Base-by-base conservation (phyloP, 164 flowering plant genomes). In the Cinnamomum chago region DNA sequence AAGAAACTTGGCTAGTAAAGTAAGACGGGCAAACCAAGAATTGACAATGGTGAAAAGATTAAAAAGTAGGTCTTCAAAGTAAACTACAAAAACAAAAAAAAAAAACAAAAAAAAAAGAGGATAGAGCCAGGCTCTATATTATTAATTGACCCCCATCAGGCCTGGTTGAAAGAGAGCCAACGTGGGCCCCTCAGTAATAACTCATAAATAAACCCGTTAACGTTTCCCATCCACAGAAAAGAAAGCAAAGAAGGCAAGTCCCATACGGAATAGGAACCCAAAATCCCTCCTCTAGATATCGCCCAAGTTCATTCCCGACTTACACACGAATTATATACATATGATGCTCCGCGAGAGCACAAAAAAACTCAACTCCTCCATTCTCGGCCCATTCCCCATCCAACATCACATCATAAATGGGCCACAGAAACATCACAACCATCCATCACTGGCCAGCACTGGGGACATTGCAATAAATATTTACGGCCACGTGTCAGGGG, bases 41-140 rank as follows among this genome's bases (percentile, higher is more conserved):
- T 23, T 22, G 15, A 23, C 12, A 64, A n/a, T 23, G 27, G 27
- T 22, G 27, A n/a, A 64, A 24, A 64, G 67, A 64, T 24, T 12
- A 64, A 64, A 25, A 23, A 64, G 67, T 23, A 3, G 28, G 33
- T 23, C 13, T 2, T 60, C 15, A 52, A 70, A 70, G 30, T 10
- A 52, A 28, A 70, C 14, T 55, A 60, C 14, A 72, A 15, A n/a
- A 47, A 30, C 7, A n/a, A 25, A 30, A 72, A 15, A 13, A 47
- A 30, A 72, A 15, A 13, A 47, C 18, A 72, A 15, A n/a, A 47
- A 30, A 72, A 15, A n/a, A 47, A 18, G 1, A 30, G 71, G 52
- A 55, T 18, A 60, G 71, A 47, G 9, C 20, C 5, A 64, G 64
- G 65, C 76, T 74, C 76, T 74, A 74, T 74, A 74, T 74, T 74